Percentiles rank a stretch among this genome's conserved stretches.
phyloP scores from a whole-genome alignment of 1,139 yeast genomes.

The Pichia sp. region DNA sequence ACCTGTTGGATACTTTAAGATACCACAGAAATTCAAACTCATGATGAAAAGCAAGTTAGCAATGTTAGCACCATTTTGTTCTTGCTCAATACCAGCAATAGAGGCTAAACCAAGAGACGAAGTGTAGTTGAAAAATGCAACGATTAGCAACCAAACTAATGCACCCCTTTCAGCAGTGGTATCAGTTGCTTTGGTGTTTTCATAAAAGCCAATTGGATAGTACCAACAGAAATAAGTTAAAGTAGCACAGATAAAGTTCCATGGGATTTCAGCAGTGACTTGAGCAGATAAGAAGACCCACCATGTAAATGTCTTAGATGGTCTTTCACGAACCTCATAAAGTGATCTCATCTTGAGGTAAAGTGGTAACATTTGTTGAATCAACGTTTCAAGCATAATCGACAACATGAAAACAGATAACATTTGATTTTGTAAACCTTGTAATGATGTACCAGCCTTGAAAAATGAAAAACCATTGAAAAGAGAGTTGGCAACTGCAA shows the following conservation, averaged over 20 bases:
- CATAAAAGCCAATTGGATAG: slow-evolving; percentile 68
- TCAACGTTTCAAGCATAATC: slow-evolving; percentile 51
- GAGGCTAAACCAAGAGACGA: slow-evolving; percentile 36
- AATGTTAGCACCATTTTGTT: slow-evolving; percentile 38
- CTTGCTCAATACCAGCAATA: slow-evolving; percentile 34
- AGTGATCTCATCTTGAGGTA: slow-evolving; percentile 67
- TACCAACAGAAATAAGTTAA: slow-evolving; percentile 68
- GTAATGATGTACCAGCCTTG: slow-evolving; percentile 53
- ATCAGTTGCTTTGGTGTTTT: slow-evolving; percentile 51
- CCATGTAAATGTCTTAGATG: slow-evolving; percentile 51
- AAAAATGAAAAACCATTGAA: slow-evolving; percentile 73
- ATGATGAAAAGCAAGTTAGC: slow-evolving; percentile 40
- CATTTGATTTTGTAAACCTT: slow-evolving; percentile 59
- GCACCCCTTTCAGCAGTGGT: slow-evolving; percentile 55
- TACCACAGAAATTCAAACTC: slow-evolving; percentile 53
- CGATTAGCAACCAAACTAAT: slow-evolving; percentile 48
- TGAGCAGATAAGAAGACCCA: slow-evolving; percentile 51
- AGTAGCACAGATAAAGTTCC: slow-evolving; percentile 61
- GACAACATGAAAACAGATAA: slow-evolving; percentile 64
- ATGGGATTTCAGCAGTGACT: slow-evolving; percentile 67
- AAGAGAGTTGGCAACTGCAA: slow-evolving; percentile 45
- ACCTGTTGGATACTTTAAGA: slow-evolving; percentile 43
- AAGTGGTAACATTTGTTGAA: slow-evolving; percentile 69
- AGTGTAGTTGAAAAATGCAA: slow-evolving; percentile 31
- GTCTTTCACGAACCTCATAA: slow-evolving; percentile 88